A percentile compares a stretch with the other conserved stretches of the same genome.
phyloP scores from a whole-genome alignment of 2,329 filamentous ascomycete genomes.

The Drechslerella stenobrocha region DNA sequence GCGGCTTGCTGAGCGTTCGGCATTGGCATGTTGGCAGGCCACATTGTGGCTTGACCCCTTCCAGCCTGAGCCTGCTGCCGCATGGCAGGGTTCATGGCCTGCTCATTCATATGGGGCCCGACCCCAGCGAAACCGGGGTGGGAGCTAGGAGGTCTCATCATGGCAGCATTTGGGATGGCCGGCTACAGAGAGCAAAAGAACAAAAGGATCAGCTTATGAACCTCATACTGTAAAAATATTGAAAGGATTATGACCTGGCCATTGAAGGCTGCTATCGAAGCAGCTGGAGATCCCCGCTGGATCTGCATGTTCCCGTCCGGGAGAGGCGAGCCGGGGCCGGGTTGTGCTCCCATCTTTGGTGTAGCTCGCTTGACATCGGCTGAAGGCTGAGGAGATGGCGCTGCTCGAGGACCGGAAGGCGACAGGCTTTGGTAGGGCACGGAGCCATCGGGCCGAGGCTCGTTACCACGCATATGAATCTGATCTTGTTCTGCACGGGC shows the following conservation, averaged over 20 bases:
- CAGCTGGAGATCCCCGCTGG: constrained; percentile 60
- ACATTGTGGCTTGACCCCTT: constrained; percentile 49
- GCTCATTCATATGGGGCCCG: constrained; percentile 61
- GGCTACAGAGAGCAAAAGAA: constrained; percentile 23
- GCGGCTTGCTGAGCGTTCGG: constrained; percentile 55
- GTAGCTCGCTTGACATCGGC: constrained; percentile 69
- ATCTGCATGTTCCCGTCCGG: constrained; percentile 70
- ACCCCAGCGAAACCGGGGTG: constrained; percentile 67
- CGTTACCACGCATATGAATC: constrained; percentile 62
- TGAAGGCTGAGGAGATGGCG: constrained; percentile 69
- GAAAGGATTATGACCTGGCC: constrained; percentile 56
- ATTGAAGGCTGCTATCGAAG: constrained; percentile 58
- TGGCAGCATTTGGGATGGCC: constrained; percentile 61
- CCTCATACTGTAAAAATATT: not conserved
- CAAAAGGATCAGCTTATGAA: constrained; percentile 38
- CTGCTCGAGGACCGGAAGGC: constrained; percentile 67
- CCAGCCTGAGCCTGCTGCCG: constrained; percentile 51
- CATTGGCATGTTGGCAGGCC: constrained; percentile 45
- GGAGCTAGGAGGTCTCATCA: constrained; percentile 70
- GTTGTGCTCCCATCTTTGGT: constrained; percentile 75
- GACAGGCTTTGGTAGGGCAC: constrained; percentile 59
- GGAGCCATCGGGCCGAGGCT: constrained; percentile 62
- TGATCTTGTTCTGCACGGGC: constrained; percentile 75
- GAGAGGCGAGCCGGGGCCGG: constrained; percentile 78
- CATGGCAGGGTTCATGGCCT: constrained; percentile 60